These are phyloP conservation scores for Fusarium dlaminii DNA, from an alignment of 2,329 filamentous ascomycete genomes.

Conservation along the genomic window DNA sequence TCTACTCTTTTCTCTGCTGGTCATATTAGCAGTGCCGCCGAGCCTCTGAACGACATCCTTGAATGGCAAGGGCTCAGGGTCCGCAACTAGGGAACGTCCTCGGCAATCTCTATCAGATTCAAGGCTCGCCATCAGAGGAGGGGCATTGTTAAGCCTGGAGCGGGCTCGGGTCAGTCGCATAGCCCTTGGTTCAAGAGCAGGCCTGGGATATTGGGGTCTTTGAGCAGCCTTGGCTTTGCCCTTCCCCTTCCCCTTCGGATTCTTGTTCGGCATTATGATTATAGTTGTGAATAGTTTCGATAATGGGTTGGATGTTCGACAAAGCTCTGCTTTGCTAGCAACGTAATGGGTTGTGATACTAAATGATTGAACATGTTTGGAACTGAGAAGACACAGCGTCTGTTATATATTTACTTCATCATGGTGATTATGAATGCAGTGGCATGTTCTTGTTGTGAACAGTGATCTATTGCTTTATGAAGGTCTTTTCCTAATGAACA, in stretches of 20 bases:
- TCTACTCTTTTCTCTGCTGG: neutral
- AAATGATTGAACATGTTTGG: neutral
- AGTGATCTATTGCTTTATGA: neutral
- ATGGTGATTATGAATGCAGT: neutral
- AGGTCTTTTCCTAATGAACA: neutral
- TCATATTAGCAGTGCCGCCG: neutral
- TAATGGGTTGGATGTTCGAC: neutral
- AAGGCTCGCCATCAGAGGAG: constrained; percentile 39
- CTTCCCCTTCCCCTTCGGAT: neutral
- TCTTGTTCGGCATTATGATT: constrained; percentile 8
- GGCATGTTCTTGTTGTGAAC: neutral
- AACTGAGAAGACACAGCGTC: neutral
- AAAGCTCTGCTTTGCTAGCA: neutral
- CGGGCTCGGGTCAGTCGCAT: constrained; percentile 37
- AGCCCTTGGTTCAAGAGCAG: neutral
- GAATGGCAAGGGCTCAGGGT: constrained; percentile 27
- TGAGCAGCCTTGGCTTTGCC: neutral
- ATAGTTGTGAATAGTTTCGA: neutral
- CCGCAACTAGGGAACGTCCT: neutral
- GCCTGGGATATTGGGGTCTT: neutral
- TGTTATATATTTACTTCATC: constrained; percentile 5
- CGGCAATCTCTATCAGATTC: constrained; percentile 15
- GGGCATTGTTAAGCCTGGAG: constrained; percentile 29
- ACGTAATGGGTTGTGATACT: neutral
- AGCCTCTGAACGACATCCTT: constrained; percentile 19